A percentile compares a stretch with the other conserved stretches of the same genome.
Evolutionary conservation across 352 stramenopile genomes (phyloP).

Genomic region (Pythium graminicola): DNA sequence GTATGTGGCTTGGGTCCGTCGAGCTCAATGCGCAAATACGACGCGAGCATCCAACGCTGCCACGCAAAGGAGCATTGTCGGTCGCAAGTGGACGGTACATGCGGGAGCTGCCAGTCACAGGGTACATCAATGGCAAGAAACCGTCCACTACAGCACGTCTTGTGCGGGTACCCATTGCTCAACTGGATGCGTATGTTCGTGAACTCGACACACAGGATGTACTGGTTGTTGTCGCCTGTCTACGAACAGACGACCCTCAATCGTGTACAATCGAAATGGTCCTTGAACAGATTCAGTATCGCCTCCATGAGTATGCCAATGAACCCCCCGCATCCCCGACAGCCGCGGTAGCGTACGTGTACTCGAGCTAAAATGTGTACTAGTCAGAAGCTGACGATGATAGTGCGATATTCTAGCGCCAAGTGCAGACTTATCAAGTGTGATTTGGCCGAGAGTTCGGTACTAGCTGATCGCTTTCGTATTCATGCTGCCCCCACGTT

Average conservation of each 20-base stretch:
- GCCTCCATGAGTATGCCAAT: slow-evolving; percentile 19
- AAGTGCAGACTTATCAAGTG: slow-evolving; percentile 67
- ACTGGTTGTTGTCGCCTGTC: slow-evolving; percentile 60
- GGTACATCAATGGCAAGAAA: slow-evolving; percentile 22
- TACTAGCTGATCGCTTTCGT: slow-evolving; percentile 51
- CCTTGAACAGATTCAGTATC: slow-evolving; percentile 50
- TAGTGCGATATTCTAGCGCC: slow-evolving; percentile 10
- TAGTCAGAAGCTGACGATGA: neutral
- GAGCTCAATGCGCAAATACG: slow-evolving; percentile 51
- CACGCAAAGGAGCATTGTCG: slow-evolving; percentile 44
- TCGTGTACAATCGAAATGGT: slow-evolving; percentile 44
- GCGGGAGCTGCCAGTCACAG: slow-evolving; percentile 47
- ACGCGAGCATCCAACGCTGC: slow-evolving; percentile 52
- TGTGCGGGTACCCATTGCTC: slow-evolving; percentile 28
- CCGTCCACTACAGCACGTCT: slow-evolving; percentile 33
- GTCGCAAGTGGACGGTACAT: slow-evolving; percentile 76
- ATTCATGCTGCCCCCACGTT: slow-evolving; percentile 71
- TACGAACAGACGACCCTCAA: slow-evolving; percentile 56
- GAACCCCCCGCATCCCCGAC: neutral
- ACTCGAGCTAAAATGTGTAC: too few species aligned
- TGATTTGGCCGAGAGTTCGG: slow-evolving; percentile 54
- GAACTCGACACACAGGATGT: slow-evolving; percentile 32
- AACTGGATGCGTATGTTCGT: slow-evolving; percentile 48
- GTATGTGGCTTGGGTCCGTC: slow-evolving; percentile 61
- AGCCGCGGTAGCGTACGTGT: slow-evolving; percentile 7